Conservation (phyloP, 1,284 basidiomycete genomes). For the Pisolithus thermaeus region DNA sequence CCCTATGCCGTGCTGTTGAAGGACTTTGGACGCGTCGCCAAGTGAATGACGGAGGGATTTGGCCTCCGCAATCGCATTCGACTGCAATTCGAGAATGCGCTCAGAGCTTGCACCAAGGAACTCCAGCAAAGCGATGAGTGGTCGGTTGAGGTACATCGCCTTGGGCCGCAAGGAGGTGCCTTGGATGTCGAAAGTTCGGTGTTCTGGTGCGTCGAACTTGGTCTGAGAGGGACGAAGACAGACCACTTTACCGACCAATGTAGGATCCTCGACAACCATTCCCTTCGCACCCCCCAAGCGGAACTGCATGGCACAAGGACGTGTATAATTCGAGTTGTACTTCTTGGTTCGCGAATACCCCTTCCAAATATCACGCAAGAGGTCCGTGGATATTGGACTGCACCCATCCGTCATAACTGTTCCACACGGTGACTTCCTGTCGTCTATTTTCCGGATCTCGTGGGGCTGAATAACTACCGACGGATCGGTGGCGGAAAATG, state of each 20-base stretch:
- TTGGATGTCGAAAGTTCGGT: conserved; percentile 41
- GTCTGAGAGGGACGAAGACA: conserved; percentile 40
- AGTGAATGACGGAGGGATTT: conserved; percentile 24
- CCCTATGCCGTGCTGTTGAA: conserved; percentile 41
- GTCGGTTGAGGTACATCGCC: conserved; percentile 36
- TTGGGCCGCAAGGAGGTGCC: conserved; percentile 37
- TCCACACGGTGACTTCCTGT: conserved; percentile 18
- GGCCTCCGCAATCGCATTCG: conserved; percentile 31
- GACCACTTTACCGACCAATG: conserved; percentile 30
- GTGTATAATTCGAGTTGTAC: conserved; percentile 7
- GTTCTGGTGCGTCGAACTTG: conserved; percentile 40
- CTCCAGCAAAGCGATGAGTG: conserved; percentile 43
- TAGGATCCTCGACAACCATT: conserved; percentile 41
- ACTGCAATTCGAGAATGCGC: conserved; percentile 37
- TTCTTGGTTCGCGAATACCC: conserved; percentile 20
- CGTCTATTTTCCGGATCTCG: conserved; percentile 29
- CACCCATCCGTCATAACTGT: conserved; percentile 44
- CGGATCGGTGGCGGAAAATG: conserved; percentile 45
- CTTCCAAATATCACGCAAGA: conserved; percentile 31
- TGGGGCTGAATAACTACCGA: conserved; percentile 31
- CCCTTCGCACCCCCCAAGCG: conserved; percentile 41
- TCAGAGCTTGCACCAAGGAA: conserved; percentile 28
- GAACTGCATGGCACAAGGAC: conserved; percentile 36
- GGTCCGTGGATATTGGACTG: conserved; percentile 36
- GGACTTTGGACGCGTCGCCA: conserved; percentile 24